These are phyloP conservation scores for Tulasnella sp. DNA, from an alignment of 768 basidiomycete species.

Conservation along the genomic window DNA sequence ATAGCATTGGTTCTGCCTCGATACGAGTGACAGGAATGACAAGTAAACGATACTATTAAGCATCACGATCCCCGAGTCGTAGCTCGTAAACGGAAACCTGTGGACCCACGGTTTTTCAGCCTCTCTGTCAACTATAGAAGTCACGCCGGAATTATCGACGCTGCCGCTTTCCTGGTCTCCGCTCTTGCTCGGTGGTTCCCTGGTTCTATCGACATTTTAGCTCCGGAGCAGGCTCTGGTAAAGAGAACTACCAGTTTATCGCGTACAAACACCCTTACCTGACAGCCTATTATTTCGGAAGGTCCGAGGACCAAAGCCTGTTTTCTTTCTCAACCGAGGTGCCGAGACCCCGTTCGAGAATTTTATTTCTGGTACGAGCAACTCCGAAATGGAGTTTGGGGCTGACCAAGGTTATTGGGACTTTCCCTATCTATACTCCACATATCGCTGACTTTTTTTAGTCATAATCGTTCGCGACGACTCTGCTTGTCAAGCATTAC, in stretches of 20 bases:
- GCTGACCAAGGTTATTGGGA: constrained; percentile 47
- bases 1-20: background rate
- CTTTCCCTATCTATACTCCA: constrained; percentile 37
- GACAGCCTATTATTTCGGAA: background rate
- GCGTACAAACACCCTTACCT: background rate
- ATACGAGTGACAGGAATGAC: background rate
- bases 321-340: constrained; percentile 5
- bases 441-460: constrained; percentile 57
- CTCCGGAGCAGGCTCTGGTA: constrained; percentile 9
- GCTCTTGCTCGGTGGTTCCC: constrained; percentile 61
- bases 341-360: background rate
- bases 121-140: constrained; percentile 66
- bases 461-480: constrained; percentile 70
- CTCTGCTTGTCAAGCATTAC: constrained; percentile 47
- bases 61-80: constrained; percentile 7
- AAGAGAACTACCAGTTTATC: background rate
- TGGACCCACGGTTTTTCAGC: constrained; percentile 45
- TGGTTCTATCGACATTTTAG: constrained; percentile 56
- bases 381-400: constrained; percentile 27
- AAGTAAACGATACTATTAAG: background rate
- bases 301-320: constrained; percentile 24
- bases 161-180: constrained; percentile 61
- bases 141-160: constrained; percentile 67
- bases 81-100: background rate
- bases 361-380: background rate